Evolutionary conservation across 441 rosid genomes (phyloP).

Genomic region (Gossypium gossypioides): DNA sequence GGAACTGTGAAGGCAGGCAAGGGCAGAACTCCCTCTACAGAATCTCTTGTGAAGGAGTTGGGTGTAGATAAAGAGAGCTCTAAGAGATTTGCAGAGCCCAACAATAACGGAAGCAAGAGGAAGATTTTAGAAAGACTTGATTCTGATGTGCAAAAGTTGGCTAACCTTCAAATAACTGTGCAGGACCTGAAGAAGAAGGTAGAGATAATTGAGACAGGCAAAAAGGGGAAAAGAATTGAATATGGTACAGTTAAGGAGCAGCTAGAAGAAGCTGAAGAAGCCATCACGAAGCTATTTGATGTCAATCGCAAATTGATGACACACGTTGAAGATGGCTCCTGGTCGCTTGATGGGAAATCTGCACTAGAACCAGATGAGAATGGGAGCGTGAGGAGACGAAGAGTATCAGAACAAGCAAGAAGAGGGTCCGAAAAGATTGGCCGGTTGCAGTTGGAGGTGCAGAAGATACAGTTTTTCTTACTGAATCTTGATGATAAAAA

Average conservation of each 20-base stretch:
- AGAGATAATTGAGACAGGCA: constrained; percentile 50
- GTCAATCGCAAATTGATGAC: constrained; percentile 45
- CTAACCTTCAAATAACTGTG: constrained; percentile 70
- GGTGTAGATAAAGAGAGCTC: constrained; percentile 71
- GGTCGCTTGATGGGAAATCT: constrained; percentile 37
- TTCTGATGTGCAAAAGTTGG: constrained; percentile 75
- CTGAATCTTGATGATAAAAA: constrained; percentile 60
- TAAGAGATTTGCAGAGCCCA: constrained; percentile 44
- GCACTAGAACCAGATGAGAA: constrained; percentile 38
- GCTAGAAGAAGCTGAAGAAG: constrained; percentile 68
- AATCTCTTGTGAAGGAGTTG: constrained; percentile 63
- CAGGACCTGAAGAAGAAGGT: constrained; percentile 72
- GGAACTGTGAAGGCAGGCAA: constrained; percentile 23
- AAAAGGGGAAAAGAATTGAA: constrained; percentile 52
- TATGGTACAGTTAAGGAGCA: constrained; percentile 61
- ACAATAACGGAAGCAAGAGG: constrained; percentile 48
- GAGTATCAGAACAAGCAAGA: constrained; percentile 64
- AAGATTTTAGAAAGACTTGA: constrained; percentile 79
- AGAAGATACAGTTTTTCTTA: constrained; percentile 68
- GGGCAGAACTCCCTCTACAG: constrained; percentile 39
- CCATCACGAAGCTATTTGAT: constrained; percentile 51
- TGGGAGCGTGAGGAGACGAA: constrained; percentile 34
- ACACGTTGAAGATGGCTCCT: constrained; percentile 37
- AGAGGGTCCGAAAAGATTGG: constrained; percentile 78
- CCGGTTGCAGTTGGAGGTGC: constrained; percentile 79